These are phyloP conservation scores for Obba rivulosa DNA, from an alignment of 768 basidiomycete species.

Conservation along the genomic window DNA sequence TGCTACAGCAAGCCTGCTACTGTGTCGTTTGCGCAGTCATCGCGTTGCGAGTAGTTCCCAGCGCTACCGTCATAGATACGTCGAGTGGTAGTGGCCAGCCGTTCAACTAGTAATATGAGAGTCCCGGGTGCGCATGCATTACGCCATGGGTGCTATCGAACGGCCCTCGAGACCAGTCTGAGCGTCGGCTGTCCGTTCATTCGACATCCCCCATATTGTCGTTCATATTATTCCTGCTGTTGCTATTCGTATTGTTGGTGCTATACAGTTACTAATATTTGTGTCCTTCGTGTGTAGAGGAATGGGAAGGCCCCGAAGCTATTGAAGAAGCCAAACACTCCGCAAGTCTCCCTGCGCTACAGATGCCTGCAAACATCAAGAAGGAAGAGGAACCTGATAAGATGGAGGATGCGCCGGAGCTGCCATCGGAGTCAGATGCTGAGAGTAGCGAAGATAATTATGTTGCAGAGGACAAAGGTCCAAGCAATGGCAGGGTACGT, in stretches of 20 bases:
- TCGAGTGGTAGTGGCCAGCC: not conserved
- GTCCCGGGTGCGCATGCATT: not conserved
- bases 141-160: not conserved
- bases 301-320: conserved; percentile 66
- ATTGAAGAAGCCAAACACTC: conserved; percentile 34
- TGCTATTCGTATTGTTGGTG: not conserved
- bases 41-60: not conserved
- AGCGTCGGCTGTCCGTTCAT: not conserved
- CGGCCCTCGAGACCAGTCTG: not conserved
- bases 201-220: not conserved
- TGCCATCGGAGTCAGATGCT: conserved; percentile 19
- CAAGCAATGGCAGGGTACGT: conserved; percentile 38
- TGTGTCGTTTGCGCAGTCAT: not conserved
- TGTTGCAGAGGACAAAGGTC: conserved; percentile 35
- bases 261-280: conserved; percentile 19
- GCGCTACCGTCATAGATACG: not conserved
- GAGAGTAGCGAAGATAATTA: conserved; percentile 67
- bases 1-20: conserved; percentile 1
- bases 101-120: not conserved
- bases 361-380: conserved; percentile 9
- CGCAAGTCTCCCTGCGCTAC: not conserved
- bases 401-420: conserved; percentile 32
- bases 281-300: conserved; percentile 41
- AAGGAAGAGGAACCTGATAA: conserved; percentile 34
- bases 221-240: not conserved